These are phyloP conservation scores for Linaria vulgaris DNA, from an alignment of 257 asterid genomes.

Conservation along the genomic window DNA sequence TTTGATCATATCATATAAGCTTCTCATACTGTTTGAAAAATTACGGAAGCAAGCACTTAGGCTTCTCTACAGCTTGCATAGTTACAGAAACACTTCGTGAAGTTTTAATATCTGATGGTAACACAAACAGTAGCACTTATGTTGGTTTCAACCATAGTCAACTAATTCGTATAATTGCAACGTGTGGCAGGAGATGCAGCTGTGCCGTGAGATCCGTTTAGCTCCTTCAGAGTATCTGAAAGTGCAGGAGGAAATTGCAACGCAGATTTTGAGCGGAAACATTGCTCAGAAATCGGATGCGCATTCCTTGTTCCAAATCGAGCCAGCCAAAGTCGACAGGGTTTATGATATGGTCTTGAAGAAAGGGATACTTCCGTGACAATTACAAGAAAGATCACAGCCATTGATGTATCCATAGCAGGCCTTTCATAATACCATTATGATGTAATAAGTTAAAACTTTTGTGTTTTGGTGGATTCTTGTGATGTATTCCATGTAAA, in stretches of 20 bases:
- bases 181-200: conserved; percentile 66
- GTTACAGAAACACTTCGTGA: too few relatives aligned
- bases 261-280: conserved; percentile 55
- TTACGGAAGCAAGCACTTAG: background rate
- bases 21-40: background rate
- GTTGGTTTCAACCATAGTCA: background rate
- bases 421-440: background rate
- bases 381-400: conserved; percentile 1
- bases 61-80: too few relatives aligned
- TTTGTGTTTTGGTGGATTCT: too few relatives aligned
- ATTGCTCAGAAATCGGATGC: conserved; percentile 76
- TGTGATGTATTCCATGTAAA: too few relatives aligned
- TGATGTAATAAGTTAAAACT: too few relatives aligned
- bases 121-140: too few relatives aligned
- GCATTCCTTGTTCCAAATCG: conserved; percentile 59
- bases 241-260: conserved; percentile 60
- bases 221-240: conserved; percentile 64
- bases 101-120: background rate
- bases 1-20: background rate
- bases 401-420: background rate
- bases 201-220: conserved; percentile 69
- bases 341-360: conserved; percentile 71
- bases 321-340: conserved; percentile 63
- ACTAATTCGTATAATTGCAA: conserved; percentile 13
- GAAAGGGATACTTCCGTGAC: conserved; percentile 56